These are phyloP conservation scores for Acacia acuminata DNA, from an alignment of 306 rosid species.

Conservation along the genomic window DNA sequence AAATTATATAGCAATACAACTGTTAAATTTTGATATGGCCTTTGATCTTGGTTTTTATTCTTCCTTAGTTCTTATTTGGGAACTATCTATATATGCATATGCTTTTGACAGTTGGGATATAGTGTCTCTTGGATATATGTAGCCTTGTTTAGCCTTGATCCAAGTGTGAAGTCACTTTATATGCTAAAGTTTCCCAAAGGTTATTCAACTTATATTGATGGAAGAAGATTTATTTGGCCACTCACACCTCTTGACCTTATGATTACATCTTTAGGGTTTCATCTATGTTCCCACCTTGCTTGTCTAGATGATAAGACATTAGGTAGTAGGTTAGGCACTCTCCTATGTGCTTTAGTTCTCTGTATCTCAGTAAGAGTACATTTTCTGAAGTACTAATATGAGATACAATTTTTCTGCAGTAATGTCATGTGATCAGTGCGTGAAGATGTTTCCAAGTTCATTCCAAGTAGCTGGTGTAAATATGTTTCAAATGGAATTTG, in stretches of 20 bases:
- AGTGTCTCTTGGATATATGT: slow-evolving; percentile 4
- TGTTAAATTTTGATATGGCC: not conserved
- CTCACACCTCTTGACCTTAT: slow-evolving; percentile 12
- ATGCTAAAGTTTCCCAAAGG: not conserved
- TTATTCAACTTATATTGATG: slow-evolving; percentile 1
- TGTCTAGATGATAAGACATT: slow-evolving; percentile 31
- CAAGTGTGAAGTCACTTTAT: not conserved
- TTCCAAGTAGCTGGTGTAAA: slow-evolving; percentile 49
- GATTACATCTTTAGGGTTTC: slow-evolving; percentile 25
- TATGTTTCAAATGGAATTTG: slow-evolving; percentile 39
- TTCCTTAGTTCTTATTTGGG: not conserved
- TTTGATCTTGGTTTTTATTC: slow-evolving; percentile 13
- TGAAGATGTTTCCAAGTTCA: slow-evolving; percentile 45
- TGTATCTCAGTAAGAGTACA: slow-evolving; percentile 30
- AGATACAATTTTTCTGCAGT: slow-evolving; percentile 61
- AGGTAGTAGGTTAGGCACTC: slow-evolving; percentile 33
- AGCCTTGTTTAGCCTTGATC: slow-evolving; percentile 14
- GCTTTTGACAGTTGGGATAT: not conserved
- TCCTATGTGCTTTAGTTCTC: slow-evolving; percentile 43
- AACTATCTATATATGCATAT: not conserved
- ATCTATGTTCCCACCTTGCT: slow-evolving; percentile 25
- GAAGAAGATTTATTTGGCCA: slow-evolving; percentile 26
- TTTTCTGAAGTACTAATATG: slow-evolving; percentile 16
- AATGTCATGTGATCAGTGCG: slow-evolving; percentile 42
- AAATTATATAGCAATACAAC: not conserved